Base-by-base conservation (phyloP, 140 eudicot genomes). In the Senecio squalidus region DNA sequence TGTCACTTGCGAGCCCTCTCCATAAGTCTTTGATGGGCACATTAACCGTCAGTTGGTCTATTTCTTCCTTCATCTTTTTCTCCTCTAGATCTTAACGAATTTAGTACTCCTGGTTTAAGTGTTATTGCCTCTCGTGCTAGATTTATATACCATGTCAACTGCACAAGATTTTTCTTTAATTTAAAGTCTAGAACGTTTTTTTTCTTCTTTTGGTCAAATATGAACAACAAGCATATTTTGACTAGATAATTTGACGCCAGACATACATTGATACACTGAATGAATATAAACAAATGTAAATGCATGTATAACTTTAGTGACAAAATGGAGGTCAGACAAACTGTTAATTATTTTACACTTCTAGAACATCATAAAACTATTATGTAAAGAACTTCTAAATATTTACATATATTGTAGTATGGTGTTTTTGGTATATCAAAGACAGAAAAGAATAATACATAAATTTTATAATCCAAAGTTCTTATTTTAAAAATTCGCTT, bases 31-130 rank as follows among this genome's bases (percentile, higher is more conserved):
- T 69, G 43, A 74, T 69, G 21, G 74, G 62, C 10, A 74, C 72
- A 1, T 43, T 33, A 47, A 78, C 71, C 5, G 66, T 73, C 36
- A 66, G 38, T 39, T 74, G 70, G 7, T 43, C 50, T 36, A 44
- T 39, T 24, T 64, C 77, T 69, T 78, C 76, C 69, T 73, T 72
- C 72, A 67, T 67, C 34, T 67, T 57, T n/a, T n/a, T 57, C 5
- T 6, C 36, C 48, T 29, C 24, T 43, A 26, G 9, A 18, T 20
- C 17, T 15, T 18, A 26, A 15, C 6, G 6, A 22, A 18, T 10
- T 4, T n/a, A n/a, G n/a, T 28, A 26, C 29, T 13, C 11, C 4
- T 7, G 30, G 22, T 9, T 20, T 13, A 10, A 21, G 34, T 34
- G 29, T 60, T 39, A 3, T 39, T 2, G 31, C 6, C 24, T 50